Conservation (phyloP, 2,329 filamentous ascomycete genomes). For the Westerdykella sp. region DNA sequence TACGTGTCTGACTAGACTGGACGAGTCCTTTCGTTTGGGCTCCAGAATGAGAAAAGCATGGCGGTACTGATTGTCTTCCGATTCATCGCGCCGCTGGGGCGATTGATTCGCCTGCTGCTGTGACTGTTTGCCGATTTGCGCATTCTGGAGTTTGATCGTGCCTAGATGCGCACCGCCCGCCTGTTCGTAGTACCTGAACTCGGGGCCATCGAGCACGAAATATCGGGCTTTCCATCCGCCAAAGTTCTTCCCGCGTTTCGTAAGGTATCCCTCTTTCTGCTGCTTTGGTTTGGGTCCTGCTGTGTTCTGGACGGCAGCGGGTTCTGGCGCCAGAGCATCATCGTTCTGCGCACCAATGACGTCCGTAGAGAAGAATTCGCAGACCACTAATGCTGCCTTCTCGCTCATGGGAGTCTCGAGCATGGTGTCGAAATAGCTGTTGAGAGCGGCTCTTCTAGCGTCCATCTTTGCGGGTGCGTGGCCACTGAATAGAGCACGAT, state of each 20-base stretch:
- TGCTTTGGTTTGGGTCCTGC: slow-evolving; percentile 51
- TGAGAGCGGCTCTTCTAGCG: slow-evolving; percentile 71
- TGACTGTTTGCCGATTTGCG: slow-evolving; percentile 91
- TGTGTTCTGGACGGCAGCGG: slow-evolving; percentile 26
- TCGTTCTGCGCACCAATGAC: slow-evolving; percentile 54
- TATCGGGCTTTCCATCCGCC: slow-evolving; percentile 92
- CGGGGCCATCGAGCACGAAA: slow-evolving; percentile 62
- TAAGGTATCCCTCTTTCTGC: slow-evolving; percentile 82
- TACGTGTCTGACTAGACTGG: slow-evolving; percentile 82
- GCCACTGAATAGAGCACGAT: slow-evolving; percentile 79
- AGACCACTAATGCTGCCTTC: slow-evolving; percentile 70
- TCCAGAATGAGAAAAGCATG: slow-evolving; percentile 94
- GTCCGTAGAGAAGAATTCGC: slow-evolving; percentile 72
- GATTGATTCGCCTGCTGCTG: slow-evolving; percentile 55
- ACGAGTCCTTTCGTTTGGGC: slow-evolving; percentile 92
- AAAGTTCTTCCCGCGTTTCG: slow-evolving; percentile 97
- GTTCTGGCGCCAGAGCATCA: slow-evolving; percentile 52
- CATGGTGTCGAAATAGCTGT: slow-evolving; percentile 78
- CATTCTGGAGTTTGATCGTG: slow-evolving; percentile 83
- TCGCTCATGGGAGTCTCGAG: slow-evolving; percentile 78
- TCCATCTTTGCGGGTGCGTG: slow-evolving; percentile 93
- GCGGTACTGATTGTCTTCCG: slow-evolving; percentile 87
- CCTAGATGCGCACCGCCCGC: slow-evolving; percentile 86
- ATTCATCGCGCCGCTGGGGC: slow-evolving; percentile 60
- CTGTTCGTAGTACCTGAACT: slow-evolving; percentile 84